Conservation (phyloP, 2,329 filamentous ascomycete genomes). For the Diplodia intermedia region DNA sequence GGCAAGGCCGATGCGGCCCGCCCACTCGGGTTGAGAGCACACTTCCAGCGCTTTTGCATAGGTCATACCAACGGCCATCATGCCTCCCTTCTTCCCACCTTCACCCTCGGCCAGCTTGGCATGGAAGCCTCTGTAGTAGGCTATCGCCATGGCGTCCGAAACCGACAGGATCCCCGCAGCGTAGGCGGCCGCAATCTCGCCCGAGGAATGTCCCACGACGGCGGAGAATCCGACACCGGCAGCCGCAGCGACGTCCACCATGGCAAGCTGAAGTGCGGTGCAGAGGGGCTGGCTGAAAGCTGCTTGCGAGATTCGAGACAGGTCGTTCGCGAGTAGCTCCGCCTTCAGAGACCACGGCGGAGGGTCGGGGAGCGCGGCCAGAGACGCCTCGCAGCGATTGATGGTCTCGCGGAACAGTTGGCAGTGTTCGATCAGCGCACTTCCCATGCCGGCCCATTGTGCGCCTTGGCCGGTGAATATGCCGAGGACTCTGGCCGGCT, state of each 20-base stretch:
- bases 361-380: conserved; percentile 27
- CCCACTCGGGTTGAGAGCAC: conserved; percentile 28
- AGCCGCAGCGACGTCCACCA: conserved; percentile 41
- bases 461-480: conserved; percentile 56
- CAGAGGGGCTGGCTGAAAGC: conserved; percentile 45
- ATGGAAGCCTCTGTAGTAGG: conserved; percentile 39
- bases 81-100: conserved; percentile 39
- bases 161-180: conserved; percentile 41
- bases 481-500: conserved; percentile 39
- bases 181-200: conserved; percentile 52
- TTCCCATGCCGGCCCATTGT: conserved; percentile 52
- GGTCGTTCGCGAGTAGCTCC: conserved; percentile 33
- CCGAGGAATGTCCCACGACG: conserved; percentile 52
- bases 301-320: conserved; percentile 34
- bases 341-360: conserved; percentile 35
- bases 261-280: conserved; percentile 48
- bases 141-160: conserved; percentile 37
- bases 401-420: conserved; percentile 38
- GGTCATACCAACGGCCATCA: conserved; percentile 42
- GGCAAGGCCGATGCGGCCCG: conserved; percentile 38
- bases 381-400: conserved; percentile 37
- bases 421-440: conserved; percentile 42
- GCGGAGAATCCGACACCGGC: conserved; percentile 33
- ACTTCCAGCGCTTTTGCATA: conserved; percentile 1
- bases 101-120: conserved; percentile 23